These are phyloP conservation scores for Auriculariales sp. DNA, from an alignment of 768 basidiomycete genomes.

Conservation along the genomic window DNA sequence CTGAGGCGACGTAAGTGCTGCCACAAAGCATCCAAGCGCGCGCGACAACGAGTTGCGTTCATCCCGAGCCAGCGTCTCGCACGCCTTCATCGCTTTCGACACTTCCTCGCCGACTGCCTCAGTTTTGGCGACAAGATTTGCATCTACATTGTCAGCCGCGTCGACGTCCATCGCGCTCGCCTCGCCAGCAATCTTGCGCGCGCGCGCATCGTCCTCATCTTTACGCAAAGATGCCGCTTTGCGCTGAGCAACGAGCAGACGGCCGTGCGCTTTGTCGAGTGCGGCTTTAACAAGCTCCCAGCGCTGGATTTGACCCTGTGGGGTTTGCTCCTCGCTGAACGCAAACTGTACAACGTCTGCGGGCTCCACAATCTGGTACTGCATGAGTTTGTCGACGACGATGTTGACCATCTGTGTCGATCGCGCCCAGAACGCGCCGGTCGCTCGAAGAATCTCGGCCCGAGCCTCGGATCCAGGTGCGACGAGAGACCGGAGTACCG, in stretches of 20 bases:
- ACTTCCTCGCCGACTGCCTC: conserved; percentile 63
- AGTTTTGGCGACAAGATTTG: conserved; percentile 33
- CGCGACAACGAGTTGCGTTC: conserved; percentile 59
- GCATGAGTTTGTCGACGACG: conserved; percentile 95
- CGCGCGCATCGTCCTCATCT: conserved; percentile 79
- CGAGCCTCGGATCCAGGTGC: conserved; percentile 39
- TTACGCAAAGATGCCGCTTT: conserved; percentile 64
- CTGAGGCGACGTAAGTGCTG: conserved; percentile 40
- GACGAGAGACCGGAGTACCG: conserved; percentile 52
- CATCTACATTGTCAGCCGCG: conserved; percentile 43
- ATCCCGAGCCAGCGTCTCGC: conserved; percentile 56
- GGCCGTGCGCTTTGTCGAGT: conserved; percentile 81
- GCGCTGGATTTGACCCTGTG: conserved; percentile 26
- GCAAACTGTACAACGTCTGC: conserved; percentile 81
- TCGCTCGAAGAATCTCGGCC: conserved; percentile 53
- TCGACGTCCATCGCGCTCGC: conserved; percentile 16
- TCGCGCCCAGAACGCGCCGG: conserved; percentile 68
- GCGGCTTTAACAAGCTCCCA: conserved; percentile 80
- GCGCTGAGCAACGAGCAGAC: conserved; percentile 62
- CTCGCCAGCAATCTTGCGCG: conserved; percentile 25
- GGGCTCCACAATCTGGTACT: conserved; percentile 94
- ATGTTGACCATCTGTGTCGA: conserved; percentile 81
- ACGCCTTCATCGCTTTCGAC: conserved; percentile 60
- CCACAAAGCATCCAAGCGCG: conserved; percentile 65
- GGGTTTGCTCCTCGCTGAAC: conserved; percentile 33